phyloP scores from a whole-genome alignment of 371 early-diverging fungal genomes.

The Apophysomyces elegans region DNA sequence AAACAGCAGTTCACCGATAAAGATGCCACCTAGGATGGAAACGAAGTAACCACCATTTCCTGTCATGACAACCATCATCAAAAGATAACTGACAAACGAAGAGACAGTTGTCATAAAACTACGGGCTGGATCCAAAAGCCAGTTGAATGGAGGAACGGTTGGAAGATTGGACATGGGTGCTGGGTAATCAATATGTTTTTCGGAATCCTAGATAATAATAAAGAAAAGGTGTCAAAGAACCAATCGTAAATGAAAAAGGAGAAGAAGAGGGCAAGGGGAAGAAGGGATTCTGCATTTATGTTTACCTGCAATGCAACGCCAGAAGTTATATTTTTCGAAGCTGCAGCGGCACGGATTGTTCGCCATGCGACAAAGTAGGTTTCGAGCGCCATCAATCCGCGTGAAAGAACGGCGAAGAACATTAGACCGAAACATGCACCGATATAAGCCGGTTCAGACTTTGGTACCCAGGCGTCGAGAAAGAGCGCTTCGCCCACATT shows the following conservation, averaged over 20 bases:
- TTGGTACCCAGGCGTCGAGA: conserved; percentile 47
- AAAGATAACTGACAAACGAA: conserved; percentile 61
- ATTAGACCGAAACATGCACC: conserved; percentile 63
- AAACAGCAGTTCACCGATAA: conserved; percentile 70
- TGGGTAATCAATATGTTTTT: conserved; percentile 21
- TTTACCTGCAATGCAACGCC: conserved; percentile 2
- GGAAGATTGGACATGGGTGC: conserved; percentile 32
- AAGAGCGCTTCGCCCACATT: conserved; percentile 38
- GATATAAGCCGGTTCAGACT: conserved; percentile 57
- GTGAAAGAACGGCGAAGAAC: conserved; percentile 51
- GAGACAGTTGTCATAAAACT: conserved; percentile 52
- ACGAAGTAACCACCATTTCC: conserved; percentile 76
- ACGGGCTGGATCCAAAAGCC: conserved; percentile 55
- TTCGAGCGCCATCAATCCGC: conserved; percentile 55
- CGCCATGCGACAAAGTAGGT: conserved; percentile 52
- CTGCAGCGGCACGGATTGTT: neutral
- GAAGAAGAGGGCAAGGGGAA: neutral
- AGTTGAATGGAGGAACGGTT: conserved; percentile 51
- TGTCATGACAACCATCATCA: conserved; percentile 87
- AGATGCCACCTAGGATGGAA: conserved; percentile 67
- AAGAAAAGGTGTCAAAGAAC: neutral
- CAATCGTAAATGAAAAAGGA: no score
- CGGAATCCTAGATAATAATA: neutral
- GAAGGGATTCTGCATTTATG: neutral
- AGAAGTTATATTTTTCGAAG: neutral